Evolutionary conservation across 805 yeast species (phyloP), one percentile per base, ranked within the genome.

Genomic region (Nakazawaea wickerhamii): DNA sequence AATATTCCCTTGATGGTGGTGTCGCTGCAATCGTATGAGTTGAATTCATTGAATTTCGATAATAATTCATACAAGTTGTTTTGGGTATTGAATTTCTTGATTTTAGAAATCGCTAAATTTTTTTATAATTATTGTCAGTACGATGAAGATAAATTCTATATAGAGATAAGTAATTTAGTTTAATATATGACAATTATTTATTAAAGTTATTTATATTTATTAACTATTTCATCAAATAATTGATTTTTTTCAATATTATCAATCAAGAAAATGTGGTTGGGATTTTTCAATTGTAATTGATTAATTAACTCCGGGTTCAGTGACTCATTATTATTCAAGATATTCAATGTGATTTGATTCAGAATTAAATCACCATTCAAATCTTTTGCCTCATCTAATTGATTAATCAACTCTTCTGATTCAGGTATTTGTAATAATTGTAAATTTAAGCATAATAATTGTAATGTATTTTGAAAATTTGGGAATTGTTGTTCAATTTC

Each of bases 341-440:
- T 74, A 41, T 78, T 73, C 40, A 75, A 72, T 3, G 88, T 72
- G 46, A 85, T 77, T 55, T 79, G 72, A 57, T 83, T 79, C 36
- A 88, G 84, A 31, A 82, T 51, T 30, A 77, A 65, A 55, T 78
- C 78, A 13, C 63, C 68, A 35, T 50, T 23, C 18, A 21, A n/a
- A 25, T 43, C 40, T 19, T 36, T 33, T 4, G n/a, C 19, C 14
- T 49, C 49, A 4, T 64, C 64, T 47, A 71, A 62, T 39, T 71
- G 64, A 23, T 63, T 64, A 10, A 84, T 64, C 28, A 80, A 67
- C 48, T 85, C 86, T 46, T 75, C 73, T 8, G 96, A 90, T 63
- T 91, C 97, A 2, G 90, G 91, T 43, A 77, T 67, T 55, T 90
- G 84, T 39, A 80, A 77, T 58, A 88, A 74, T 64, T 86, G 88